These are phyloP conservation scores for Penicillium odoratum DNA, from an alignment of 495 filamentous ascomycete species.

Conservation along the genomic window DNA sequence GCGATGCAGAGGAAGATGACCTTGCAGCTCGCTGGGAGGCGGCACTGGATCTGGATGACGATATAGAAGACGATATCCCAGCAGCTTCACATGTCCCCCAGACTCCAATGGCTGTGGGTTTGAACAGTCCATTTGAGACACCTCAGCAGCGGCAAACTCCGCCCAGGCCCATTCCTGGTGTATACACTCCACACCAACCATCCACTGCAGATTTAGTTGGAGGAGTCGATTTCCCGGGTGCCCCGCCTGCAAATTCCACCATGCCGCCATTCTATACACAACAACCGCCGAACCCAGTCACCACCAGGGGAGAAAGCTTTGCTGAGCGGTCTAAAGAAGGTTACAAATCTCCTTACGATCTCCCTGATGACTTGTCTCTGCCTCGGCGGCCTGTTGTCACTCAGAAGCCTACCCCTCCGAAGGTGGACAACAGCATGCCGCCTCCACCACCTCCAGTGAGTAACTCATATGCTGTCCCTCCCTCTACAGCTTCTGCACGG, in stretches of 20 bases:
- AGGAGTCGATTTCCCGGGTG: slow-evolving; percentile 27
- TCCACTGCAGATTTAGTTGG: slow-evolving; percentile 42
- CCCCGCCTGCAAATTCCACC: slow-evolving; percentile 32
- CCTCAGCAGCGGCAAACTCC: slow-evolving; percentile 21
- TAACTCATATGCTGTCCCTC: slow-evolving; percentile 47
- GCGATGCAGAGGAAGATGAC: slow-evolving; percentile 57
- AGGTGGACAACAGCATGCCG: slow-evolving; percentile 28
- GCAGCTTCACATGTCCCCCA: slow-evolving; percentile 22
- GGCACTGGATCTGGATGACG: slow-evolving; percentile 74
- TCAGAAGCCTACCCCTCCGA: slow-evolving; percentile 31
- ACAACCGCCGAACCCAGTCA: slow-evolving; percentile 33
- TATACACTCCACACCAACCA: slow-evolving; percentile 49
- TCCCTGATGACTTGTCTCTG: slow-evolving; percentile 82
- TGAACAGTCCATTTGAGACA: slow-evolving; percentile 38
- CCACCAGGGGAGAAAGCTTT: slow-evolving; percentile 68
- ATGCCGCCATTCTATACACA: slow-evolving; percentile 45
- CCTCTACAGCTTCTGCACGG: slow-evolving; percentile 20
- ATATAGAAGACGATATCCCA: slow-evolving; percentile 62
- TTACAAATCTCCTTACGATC: slow-evolving; percentile 90
- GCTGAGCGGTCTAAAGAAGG: slow-evolving; percentile 85
- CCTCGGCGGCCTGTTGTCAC: slow-evolving; percentile 57
- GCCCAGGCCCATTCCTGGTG: slow-evolving; percentile 19
- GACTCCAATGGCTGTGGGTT: slow-evolving; percentile 13
- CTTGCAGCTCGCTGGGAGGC: slow-evolving; percentile 82
- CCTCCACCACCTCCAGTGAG: slow-evolving; percentile 56